phyloP scores from a whole-genome alignment of 2,329 filamentous ascomycete genomes.

The Hymenoscyphus fructigenus region DNA sequence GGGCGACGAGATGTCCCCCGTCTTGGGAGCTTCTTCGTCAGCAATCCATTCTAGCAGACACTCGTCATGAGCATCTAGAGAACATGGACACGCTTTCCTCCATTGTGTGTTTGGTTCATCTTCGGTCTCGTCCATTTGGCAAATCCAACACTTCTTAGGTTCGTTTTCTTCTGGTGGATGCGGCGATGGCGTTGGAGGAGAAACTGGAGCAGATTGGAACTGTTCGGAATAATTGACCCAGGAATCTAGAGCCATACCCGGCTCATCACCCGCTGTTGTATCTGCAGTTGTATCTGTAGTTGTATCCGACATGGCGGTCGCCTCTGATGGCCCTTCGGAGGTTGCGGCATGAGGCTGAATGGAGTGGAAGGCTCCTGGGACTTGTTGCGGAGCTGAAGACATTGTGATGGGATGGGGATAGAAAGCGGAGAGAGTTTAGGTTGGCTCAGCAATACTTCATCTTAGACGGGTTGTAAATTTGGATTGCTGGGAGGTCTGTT shows the following conservation, averaged over 20 bases:
- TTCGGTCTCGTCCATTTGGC: conserved; percentile 56
- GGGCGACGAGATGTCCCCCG: conserved; percentile 46
- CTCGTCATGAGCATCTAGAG: conserved; percentile 83
- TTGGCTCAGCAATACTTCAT: not conserved
- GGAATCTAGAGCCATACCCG: not conserved
- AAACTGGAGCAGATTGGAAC: not conserved
- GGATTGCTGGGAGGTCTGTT: not conserved
- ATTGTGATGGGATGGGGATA: not conserved
- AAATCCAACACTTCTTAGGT: conserved; percentile 59
- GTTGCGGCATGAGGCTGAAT: not conserved
- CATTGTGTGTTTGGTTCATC: conserved; percentile 53
- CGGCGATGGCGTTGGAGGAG: conserved; percentile 3
- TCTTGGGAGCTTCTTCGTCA: conserved; percentile 72
- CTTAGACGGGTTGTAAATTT: not conserved
- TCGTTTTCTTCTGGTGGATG: conserved; percentile 6
- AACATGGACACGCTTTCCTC: conserved; percentile 89
- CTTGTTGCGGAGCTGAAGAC: conserved; percentile 7
- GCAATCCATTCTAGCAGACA: conserved; percentile 91
- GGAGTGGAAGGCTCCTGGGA: not conserved
- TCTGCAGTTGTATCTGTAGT: not conserved
- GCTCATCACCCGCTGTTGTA: not conserved
- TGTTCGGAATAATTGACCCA: not conserved
- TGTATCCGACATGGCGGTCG: conserved; percentile 1
- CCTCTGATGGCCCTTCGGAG: not conserved
- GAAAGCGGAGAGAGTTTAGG: not conserved